Evolutionary conservation across 176 grass and related monocot genomes (phyloP), one percentile per base, ranked within the genome.

Genomic region (Carex pumila): DNA sequence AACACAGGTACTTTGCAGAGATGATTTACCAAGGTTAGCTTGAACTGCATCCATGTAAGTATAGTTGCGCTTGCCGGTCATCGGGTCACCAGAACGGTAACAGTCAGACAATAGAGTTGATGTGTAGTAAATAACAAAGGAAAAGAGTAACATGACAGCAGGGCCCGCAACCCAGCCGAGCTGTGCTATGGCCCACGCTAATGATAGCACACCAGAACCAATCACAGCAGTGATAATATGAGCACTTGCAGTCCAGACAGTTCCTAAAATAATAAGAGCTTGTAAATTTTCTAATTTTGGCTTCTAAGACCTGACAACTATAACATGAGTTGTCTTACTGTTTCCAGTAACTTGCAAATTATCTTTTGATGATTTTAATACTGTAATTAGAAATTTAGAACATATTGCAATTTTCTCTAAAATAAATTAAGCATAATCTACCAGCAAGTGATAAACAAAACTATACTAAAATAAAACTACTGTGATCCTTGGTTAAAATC

Each of bases 151-250:
- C 92, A 94, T 91, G 49, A 86, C 88, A 15, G 75, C 86, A 1
- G 95, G 95, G 50, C 95, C 95, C 13, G 92, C 95, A 65, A 91
- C 79, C 95, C 95, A 98, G 32, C 95, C 95, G 14, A 98, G 95
- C 87, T 98, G 95, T 67, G 90, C 95, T 58, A 98, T 93, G 32
- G 92, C 93, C 94, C 94, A 97, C 15, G 94, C 92, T 85, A 97
- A 88, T 21, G 94, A 94, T 87, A 97, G 87, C 75, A 90, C 94
- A 0, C 94, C 94, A 47, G 94, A 97, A 59, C 94, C 94, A 83
- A 97, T 97, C 64, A 97, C 95, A 39, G 95, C 92, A 76, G 92
- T 94, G 55, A 98, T 90, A 83, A 98, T 94, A 74, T 98, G 95
- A 70, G 95, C 92, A 79, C 89, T 86, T 59, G 95, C 91, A 76